Percentiles rank a stretch among this genome's conserved stretches.
These are phyloP conservation scores for Wickerhamiella sorbophila DNA, from an alignment of 805 yeast species.

Conservation along the genomic window DNA sequence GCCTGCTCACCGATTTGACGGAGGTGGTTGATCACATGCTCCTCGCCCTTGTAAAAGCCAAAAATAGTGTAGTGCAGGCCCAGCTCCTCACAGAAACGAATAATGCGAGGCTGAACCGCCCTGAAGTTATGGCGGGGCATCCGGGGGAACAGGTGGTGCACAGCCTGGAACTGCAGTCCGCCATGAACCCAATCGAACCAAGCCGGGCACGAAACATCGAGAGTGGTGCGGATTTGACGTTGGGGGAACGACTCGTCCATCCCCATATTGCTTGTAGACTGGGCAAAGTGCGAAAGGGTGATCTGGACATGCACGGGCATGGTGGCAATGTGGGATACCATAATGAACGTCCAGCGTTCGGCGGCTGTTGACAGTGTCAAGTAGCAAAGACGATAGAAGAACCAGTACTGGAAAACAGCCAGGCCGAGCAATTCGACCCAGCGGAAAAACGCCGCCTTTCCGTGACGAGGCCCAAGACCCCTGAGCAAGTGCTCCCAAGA, in stretches of 20 bases:
- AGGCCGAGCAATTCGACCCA: constrained; percentile 65
- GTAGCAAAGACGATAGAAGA: constrained; percentile 47
- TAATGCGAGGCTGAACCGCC: constrained; percentile 53
- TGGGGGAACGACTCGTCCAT: constrained; percentile 63
- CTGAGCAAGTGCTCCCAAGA: constrained; percentile 62
- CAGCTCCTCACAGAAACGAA: constrained; percentile 58
- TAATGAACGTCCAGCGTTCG: constrained; percentile 42
- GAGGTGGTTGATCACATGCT: constrained; percentile 50
- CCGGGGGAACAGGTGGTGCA: constrained; percentile 82
- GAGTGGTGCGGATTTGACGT: constrained; percentile 75
- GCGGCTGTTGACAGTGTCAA: constrained; percentile 38
- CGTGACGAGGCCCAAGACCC: constrained; percentile 70
- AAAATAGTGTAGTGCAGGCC: constrained; percentile 73
- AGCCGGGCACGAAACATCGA: constrained; percentile 89
- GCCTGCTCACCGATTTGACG: constrained; percentile 73
- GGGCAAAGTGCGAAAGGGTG: constrained; percentile 79
- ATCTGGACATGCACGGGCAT: constrained; percentile 93
- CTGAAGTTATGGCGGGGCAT: constrained; percentile 80
- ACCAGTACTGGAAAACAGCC: constrained; percentile 64
- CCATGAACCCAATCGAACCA: constrained; percentile 90
- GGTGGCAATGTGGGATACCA: constrained; percentile 66
- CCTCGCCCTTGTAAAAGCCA: constrained; percentile 70
- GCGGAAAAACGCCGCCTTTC: constrained; percentile 77
- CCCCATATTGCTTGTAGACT: constrained; percentile 83
- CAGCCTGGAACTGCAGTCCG: constrained; percentile 81